Evolutionary conservation across 108 stramenopile species (phyloP).

Genomic region (Skeletonema costatum): DNA sequence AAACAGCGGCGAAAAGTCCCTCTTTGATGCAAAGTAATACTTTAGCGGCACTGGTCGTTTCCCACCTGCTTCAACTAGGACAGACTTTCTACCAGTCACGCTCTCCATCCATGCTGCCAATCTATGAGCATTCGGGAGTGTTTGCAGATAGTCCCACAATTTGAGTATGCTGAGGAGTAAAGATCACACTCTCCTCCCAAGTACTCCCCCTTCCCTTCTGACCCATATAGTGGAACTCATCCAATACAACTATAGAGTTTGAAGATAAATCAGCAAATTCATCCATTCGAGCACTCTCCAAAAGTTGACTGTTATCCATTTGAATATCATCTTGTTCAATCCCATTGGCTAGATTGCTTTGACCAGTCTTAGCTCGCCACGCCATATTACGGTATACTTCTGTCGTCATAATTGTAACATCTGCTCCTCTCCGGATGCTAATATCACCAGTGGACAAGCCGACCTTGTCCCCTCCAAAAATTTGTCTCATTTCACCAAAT

Average conservation of each 20-base stretch:
- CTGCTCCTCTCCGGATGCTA: conserved; percentile 83
- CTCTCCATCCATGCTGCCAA: conserved; percentile 81
- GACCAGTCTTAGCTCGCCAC: conserved; percentile 56
- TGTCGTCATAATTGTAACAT: conserved; percentile 92
- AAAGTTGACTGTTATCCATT: conserved; percentile 4
- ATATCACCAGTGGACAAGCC: conserved; percentile 87
- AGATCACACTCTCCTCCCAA: conserved; percentile 95
- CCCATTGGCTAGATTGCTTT: not conserved
- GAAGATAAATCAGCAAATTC: conserved; percentile 55
- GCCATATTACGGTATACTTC: conserved; percentile 95
- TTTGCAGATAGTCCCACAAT: conserved; percentile 94
- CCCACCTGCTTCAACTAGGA: conserved; percentile 80
- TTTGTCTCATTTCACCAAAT: conserved; percentile 80
- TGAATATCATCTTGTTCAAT: conserved; percentile 5
- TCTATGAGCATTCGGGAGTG: conserved; percentile 77
- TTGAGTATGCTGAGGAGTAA: conserved; percentile 78
- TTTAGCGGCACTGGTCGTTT: conserved; percentile 92
- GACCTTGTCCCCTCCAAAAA: conserved; percentile 76
- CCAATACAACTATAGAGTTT: conserved; percentile 89
- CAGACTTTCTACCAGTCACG: conserved; percentile 74
- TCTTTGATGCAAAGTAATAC: conserved; percentile 80
- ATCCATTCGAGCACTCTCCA: conserved; percentile 14
- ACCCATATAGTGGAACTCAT: conserved; percentile 98
- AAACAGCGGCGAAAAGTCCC: conserved; percentile 82
- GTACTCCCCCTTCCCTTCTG: conserved; percentile 90